Base-by-base conservation (phyloP, 2,329 filamentous ascomycete genomes). In the Fusarium sp. region DNA sequence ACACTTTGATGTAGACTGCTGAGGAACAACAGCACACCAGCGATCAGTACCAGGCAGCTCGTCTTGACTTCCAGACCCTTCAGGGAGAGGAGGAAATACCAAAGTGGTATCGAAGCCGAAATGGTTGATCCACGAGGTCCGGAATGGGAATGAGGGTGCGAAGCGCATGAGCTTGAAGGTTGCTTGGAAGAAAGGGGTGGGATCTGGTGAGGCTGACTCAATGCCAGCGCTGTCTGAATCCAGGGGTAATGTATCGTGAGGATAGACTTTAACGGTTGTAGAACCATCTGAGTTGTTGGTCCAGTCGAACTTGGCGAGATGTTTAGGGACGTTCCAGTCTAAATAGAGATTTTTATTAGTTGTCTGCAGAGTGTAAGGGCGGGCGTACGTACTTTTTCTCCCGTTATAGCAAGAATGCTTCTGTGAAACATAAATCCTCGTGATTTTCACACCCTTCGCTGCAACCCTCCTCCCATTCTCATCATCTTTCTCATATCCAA, bases 251-350 rank as follows among this genome's bases (percentile, higher is more conserved):
- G 59, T 77, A 69, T 84, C 81, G 61, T 82, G 75, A 4, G 83
- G 83, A 66, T 77, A 83, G 29, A 86, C 81, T 37, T 80, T 76
- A 58, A 85, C 78, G 10, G 72, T 75, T 18, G 76, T 78, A 29
- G 77, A 75, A 31, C 77, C 78, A 58, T 80, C 74, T 8, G 76
- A 58, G 33, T 76, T 64, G 18, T 77, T 69, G 15, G 75, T 73
- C 79, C 83, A 87, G 15, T 80, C 78, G 69, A 87, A 87, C 13
- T 76, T 76, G 35, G 85, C 85, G 15, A 87, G 79, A 56, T 87
- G 84, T 67, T 87, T 87, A 14, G 85, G 84, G 29, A 85, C 82
- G 68, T 85, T 86, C 84, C 84, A 87, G 63, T 86, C 83, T 84
- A 15, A 3, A 35, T 2, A 20, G 11, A 6, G 29, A 25, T 25